Base-by-base conservation (phyloP, 179 eudicot species). In the Spergularia azorica region DNA sequence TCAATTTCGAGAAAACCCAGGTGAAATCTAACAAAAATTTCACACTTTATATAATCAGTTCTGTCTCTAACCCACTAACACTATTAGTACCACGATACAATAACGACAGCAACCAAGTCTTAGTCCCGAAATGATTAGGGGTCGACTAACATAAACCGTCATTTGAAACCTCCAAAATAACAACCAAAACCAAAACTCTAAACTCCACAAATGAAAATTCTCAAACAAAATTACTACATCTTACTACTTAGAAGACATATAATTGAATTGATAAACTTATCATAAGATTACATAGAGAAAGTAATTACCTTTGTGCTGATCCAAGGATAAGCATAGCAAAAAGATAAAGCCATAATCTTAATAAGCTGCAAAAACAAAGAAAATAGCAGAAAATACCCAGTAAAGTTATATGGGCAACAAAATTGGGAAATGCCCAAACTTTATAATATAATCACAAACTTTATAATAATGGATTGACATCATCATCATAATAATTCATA, bases 271-370 rank as follows among this genome's bases (percentile, higher is more conserved):
- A 58, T 46, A 73, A 48, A 50, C 64, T 48, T 9, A 20, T 46
- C 43, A 63, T 8, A 67, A 36, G 11, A 16, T 17, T 13, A 54
- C 46, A 15, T 0, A 26, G 12, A 52, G 18, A 68, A 74, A 74
- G 79, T 46, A 4, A 67, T 76, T 83, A 92, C 94, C 94, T 77
- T 87, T 66, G 81, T 18, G 48, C 84, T 77, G 79, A 82, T 57
- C 71, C 70, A 83, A 66, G 86, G 76, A 77, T 64, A 80, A 69
- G 74, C 82, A 43, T 85, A 81, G 86, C 88, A 85, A 80, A 84
- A 79, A 80, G 88, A 87, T 72, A 86, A 83, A 73, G 89, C 88
- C 90, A 88, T 90, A 36, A 36, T 46, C 50, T 9, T 46, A 46
- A 46, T 5, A 20, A 39, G 71, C 69, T 13, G 11, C 3, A 46